Conservation (phyloP, 495 filamentous ascomycete species). For the Podospora pseudocomata region DNA sequence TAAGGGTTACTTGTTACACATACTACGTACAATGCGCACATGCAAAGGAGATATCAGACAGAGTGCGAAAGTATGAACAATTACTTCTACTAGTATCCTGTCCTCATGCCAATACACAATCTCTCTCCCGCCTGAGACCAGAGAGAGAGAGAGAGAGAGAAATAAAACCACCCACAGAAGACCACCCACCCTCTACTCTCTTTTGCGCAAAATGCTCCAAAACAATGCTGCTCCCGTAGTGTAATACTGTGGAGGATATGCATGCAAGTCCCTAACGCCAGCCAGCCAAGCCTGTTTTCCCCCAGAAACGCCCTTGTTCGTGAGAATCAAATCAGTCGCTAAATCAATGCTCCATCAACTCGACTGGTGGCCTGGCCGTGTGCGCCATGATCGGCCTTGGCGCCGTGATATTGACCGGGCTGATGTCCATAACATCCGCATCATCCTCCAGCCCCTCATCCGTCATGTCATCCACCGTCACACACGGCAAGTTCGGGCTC, state of each 20-base stretch:
- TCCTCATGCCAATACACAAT: not conserved
- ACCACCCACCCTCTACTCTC: not conserved
- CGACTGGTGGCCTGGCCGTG: slow-evolving; percentile 82
- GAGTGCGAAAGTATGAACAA: not conserved
- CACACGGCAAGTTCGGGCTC: slow-evolving; percentile 76
- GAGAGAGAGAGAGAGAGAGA: not conserved
- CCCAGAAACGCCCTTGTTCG: not conserved
- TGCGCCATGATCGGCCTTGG: slow-evolving; percentile 61
- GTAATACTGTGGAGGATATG: slow-evolving; percentile 2
- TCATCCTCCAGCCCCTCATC: slow-evolving; percentile 35
- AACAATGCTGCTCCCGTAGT: not conserved
- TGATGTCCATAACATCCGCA: slow-evolving; percentile 37
- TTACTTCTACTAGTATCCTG: not conserved
- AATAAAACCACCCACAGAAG: not conserved
- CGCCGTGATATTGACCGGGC: slow-evolving; percentile 42
- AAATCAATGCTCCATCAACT: slow-evolving; percentile 65
- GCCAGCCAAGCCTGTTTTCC: not conserved
- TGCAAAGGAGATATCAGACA: not conserved
- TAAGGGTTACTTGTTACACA: not conserved
- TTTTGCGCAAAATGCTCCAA: not conserved
- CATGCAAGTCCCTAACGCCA: not conserved
- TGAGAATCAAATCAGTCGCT: not conserved
- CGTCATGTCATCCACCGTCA: slow-evolving; percentile 87
- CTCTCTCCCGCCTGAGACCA: not conserved
- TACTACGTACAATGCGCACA: not conserved